Percentiles rank a stretch among this genome's conserved stretches.
Conservation (phyloP, 257 asterid genomes). For the Osmanthus fragrans region DNA sequence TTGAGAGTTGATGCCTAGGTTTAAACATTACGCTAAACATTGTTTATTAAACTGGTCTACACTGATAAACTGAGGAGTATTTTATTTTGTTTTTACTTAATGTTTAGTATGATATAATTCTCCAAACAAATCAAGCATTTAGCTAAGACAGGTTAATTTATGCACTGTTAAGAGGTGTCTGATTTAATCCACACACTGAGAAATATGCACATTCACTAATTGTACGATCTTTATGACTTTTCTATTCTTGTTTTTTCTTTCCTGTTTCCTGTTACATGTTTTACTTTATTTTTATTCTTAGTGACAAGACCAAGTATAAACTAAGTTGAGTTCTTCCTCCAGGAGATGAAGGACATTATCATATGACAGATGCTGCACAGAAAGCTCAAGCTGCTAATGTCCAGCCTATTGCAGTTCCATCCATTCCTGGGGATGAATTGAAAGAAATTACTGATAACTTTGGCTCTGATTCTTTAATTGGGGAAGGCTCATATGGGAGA, state of each 20-base stretch:
- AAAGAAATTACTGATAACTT: slow-evolving; percentile 73
- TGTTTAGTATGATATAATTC: neutral
- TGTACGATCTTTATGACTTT: neutral
- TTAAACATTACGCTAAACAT: neutral
- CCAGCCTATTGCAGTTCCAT: slow-evolving; percentile 73
- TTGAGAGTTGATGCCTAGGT: neutral
- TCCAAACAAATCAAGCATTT: neutral
- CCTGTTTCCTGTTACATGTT: neutral
- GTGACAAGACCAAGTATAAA: slow-evolving; percentile 4
- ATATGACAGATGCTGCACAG: slow-evolving; percentile 50
- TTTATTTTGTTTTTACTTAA: neutral
- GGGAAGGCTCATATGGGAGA: slow-evolving; percentile 95
- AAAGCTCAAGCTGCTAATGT: slow-evolving; percentile 54
- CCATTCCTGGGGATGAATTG: slow-evolving; percentile 67
- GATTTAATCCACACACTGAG: neutral
- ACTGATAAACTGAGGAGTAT: neutral
- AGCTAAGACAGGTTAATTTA: slow-evolving; percentile 2
- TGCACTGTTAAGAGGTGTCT: slow-evolving; percentile 12
- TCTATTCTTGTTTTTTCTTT: slow-evolving; percentile 3
- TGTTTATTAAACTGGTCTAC: neutral
- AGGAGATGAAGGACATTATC: slow-evolving; percentile 66
- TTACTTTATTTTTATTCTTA: slow-evolving; percentile 1
- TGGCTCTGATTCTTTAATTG: slow-evolving; percentile 61
- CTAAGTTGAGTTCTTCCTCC: slow-evolving; percentile 9
- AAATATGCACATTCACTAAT: neutral